Base-by-base conservation (phyloP, 108 stramenopile genomes). In the Parmales sp. region DNA sequence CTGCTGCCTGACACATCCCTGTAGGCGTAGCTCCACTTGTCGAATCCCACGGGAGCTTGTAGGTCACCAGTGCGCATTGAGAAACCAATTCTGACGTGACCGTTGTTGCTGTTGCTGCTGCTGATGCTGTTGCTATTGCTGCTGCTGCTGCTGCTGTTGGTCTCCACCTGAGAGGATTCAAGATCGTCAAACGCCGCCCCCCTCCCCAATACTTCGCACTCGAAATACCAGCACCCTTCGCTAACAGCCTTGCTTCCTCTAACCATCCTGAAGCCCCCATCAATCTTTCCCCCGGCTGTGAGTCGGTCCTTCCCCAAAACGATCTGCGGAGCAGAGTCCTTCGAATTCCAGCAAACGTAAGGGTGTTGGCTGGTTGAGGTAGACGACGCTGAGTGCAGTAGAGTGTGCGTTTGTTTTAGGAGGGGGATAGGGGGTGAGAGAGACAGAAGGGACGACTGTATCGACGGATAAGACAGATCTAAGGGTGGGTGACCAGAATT, bases 1-100 rank as follows among this genome's bases (percentile, higher is more conserved):
- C 78, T 85, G 7, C 79, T 80, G 44, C 97, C 95, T 3, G 69
- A 63, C 37, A 88, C 82, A 68, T 94, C 91, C 13, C 97, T 85
- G 65, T 94, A 82, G 4, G 80, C 94, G 77, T 89, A 98, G 64
- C 84, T 85, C 83, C 88, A 87, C 66, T 85, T 79, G 79, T 96
- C 93, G 74, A 94, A 96, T 37, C 97, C 97, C 8, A 96, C 93
- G 1, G 97, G 97, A 19, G 88, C 96, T 68, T 98, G 95, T 28
- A 93, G 72, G 51, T 92, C 89, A 6, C 90, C 94, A 39, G 80
- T 79, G 20, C 90, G 79, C 75, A 86, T 92, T 46, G 83, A 75
- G 85, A 86, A 92, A 44, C 94, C 94, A 22, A 95, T 68, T 3
- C 94, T 80, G 8, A 90, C 54, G 68, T 92, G 90, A 5, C 45